A percentile compares a stretch with the other conserved stretches of the same genome.
phyloP scores from a whole-genome alignment of 139 green algal genomes.

The Closterium sp. region DNA sequence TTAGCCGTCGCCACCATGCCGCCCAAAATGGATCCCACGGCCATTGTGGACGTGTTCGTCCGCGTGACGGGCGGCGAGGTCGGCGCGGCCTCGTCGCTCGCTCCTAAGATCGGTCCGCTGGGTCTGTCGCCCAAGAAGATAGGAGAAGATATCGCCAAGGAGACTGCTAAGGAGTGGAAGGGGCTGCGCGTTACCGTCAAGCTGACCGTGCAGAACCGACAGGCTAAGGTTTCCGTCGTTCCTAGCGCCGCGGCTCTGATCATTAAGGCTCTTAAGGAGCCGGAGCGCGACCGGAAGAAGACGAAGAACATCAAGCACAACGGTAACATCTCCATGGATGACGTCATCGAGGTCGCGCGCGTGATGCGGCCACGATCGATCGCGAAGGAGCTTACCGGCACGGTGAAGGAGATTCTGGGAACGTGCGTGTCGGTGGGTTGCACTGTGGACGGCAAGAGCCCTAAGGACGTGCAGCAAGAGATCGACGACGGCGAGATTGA shows the following conservation, averaged over 20 bases:
- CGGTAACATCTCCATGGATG: constrained; percentile 91
- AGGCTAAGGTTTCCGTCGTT: constrained; percentile 96
- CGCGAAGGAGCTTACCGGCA: constrained; percentile 83
- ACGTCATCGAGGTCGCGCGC: constrained; percentile 94
- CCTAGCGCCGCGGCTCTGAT: constrained; percentile 92
- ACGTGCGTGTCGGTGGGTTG: constrained; percentile 94
- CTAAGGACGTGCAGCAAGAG: constrained; percentile 83
- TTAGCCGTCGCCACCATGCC: constrained; percentile 67
- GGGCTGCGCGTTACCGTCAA: constrained; percentile 97
- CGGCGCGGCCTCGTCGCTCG: constrained; percentile 94
- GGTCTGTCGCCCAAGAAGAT: constrained; percentile 99
- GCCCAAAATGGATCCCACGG: constrained; percentile 93
- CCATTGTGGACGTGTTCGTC: constrained; percentile 87
- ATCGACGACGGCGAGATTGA: constrained; percentile 60
- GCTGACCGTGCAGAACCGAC: constrained; percentile 97
- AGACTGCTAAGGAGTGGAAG: constrained; percentile 99
- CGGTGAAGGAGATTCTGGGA: constrained; percentile 98
- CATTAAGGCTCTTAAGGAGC: constrained; percentile 93
- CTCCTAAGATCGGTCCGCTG: constrained; percentile 98
- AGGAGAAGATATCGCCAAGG: constrained; percentile 99
- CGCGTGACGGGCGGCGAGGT: constrained; percentile 96
- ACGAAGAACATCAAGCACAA: constrained; percentile 99
- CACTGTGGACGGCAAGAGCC: constrained; percentile 93
- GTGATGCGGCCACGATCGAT: constrained; percentile 91
- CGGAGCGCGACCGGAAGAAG: constrained; percentile 53